Conservation (phyloP, 805 yeast species). For the Limtongozyma cylindracea region DNA sequence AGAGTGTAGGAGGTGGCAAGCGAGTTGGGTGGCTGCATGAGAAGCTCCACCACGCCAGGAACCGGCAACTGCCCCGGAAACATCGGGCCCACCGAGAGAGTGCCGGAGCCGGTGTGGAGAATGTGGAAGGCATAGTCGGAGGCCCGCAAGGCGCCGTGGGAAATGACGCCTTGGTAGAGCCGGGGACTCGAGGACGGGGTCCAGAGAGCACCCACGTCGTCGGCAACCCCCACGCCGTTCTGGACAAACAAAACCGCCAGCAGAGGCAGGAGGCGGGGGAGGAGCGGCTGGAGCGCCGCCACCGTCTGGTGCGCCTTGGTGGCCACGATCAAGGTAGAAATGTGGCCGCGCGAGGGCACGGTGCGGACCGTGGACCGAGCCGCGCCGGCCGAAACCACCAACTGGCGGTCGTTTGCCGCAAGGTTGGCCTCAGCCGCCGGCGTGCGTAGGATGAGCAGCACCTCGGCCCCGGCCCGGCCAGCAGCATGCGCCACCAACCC, state of each 20-base stretch:
- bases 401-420: too few species aligned
- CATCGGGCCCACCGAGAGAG: too few species aligned
- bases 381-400: too few species aligned
- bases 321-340: constrained; percentile 34
- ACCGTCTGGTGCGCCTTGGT: constrained; percentile 63
- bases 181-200: constrained; percentile 23
- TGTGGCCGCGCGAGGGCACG: too few species aligned
- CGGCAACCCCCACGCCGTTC: constrained; percentile 62
- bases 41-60: too few species aligned
- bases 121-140: constrained; percentile 21
- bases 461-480: too few species aligned
- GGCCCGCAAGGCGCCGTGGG: constrained; percentile 55
- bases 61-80: too few species aligned
- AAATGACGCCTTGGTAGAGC: constrained; percentile 48
- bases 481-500: too few species aligned
- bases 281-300: constrained; percentile 29
- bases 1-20: constrained; percentile 7
- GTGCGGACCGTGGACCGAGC: too few species aligned
- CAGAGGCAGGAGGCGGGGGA: constrained; percentile 17
- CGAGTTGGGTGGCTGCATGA: background rate
- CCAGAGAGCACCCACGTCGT: constrained; percentile 28
- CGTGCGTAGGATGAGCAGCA: too few species aligned
- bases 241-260: constrained; percentile 51
- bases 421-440: too few species aligned
- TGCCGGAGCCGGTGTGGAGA: too few species aligned